A percentile compares a stretch with the other conserved stretches of the same genome.
phyloP scores from a whole-genome alignment of 2,329 filamentous ascomycete species.

The Cordyceps militaris region DNA sequence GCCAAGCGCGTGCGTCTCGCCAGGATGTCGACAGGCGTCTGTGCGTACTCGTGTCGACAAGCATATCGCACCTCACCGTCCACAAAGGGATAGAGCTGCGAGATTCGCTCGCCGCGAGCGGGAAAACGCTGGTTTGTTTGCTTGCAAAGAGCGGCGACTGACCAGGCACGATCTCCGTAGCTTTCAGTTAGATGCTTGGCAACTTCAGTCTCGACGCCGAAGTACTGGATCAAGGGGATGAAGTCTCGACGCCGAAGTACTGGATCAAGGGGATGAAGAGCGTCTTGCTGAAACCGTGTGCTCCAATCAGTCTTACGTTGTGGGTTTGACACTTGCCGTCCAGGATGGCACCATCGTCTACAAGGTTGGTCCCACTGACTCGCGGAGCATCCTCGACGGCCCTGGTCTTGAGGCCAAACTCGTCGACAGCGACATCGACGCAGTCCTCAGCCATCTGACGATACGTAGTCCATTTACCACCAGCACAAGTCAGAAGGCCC shows the following conservation, averaged over 20 bases:
- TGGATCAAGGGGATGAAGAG: conserved; percentile 94
- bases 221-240: conserved; percentile 92
- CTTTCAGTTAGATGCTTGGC: conserved; percentile 80
- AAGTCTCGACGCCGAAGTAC: conserved; percentile 88
- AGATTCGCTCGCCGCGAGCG: conserved; percentile 72
- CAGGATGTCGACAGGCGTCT: conserved; percentile 82
- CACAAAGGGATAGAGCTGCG: conserved; percentile 77
- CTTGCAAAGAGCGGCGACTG: conserved; percentile 71
- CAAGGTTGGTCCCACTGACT: conserved; percentile 60
- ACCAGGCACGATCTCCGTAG: conserved; percentile 91
- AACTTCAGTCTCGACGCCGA: conserved; percentile 84
- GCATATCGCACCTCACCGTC: conserved; percentile 90
- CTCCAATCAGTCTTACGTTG: conserved; percentile 71
- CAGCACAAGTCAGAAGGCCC: conserved; percentile 76
- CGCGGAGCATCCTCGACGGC: conserved; percentile 54
- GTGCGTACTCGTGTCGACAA: conserved; percentile 81
- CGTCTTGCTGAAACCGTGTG: conserved; percentile 79
- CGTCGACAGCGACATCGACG: conserved; percentile 69
- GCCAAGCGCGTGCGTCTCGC: conserved; percentile 77
- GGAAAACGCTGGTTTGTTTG: conserved; percentile 76
- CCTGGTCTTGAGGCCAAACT: conserved; percentile 55
- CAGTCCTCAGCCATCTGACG: conserved; percentile 89
- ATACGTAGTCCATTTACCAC: conserved; percentile 91
- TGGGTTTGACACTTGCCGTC: conserved; percentile 74
- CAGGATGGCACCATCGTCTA: conserved; percentile 61